Evolutionary conservation across 768 basidiomycete species (phyloP), one percentile per base, ranked within the genome.

Genomic region (Termitomyces sp.): DNA sequence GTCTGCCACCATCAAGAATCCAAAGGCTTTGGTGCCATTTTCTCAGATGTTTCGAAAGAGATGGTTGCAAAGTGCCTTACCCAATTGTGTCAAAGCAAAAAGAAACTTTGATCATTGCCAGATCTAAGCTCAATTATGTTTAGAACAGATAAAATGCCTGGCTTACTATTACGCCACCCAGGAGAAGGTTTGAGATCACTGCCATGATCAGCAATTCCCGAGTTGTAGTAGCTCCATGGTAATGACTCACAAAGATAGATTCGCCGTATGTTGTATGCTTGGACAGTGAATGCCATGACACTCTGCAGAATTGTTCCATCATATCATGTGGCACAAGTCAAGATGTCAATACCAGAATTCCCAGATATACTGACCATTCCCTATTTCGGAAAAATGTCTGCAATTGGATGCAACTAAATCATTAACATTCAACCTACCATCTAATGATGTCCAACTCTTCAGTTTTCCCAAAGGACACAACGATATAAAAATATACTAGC

Each of bases 251-350:
- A 23, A 23, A 23, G 23, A 23, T 23, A 30, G 30, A 30, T 30
- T 30, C 23, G 30, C 6, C 47, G 54, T 7, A 40, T 47, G 28
- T 56, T 50, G 30, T 35, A 50, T 14, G 17, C 17, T 44, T 56
- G 55, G 5, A 56, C 48, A 42, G 45, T 56, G 41, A 56, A 56
- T 21, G 48, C 55, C 15, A 48, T 12, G 12, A 50, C 11, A 19
- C 30, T 56, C 55, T 56, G 26, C 8, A 44, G 44, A 11, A 47
- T n/a, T 7, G n/a, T 15, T 19, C 4, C 23, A 23, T 2, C 15
- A n/a, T 10, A 33, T 38, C 15, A 17, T 11, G 10, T 53, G 3
- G 14, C n/a, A 33, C 23, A 38, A 33, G 28, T 31, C 9, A 23
- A 33, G 19, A 17, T 5, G 11, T 42, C 10, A 31, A 10, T 53